Evolutionary conservation across 129 eudicot species (phyloP), one percentile per base, ranked within the genome.

Genomic region (Chrysanthemum lavandulifolium): DNA sequence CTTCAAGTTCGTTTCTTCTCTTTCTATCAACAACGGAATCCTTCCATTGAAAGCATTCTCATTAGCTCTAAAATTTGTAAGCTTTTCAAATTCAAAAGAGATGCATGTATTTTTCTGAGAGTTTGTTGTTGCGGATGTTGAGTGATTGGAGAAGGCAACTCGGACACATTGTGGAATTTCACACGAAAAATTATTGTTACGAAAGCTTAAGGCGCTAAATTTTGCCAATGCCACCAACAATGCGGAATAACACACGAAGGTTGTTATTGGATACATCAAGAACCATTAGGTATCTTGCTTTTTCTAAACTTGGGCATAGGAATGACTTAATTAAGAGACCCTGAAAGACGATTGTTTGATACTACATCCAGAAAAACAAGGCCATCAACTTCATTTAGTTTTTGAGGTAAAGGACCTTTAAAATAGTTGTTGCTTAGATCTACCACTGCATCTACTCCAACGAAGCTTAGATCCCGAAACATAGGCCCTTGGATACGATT

Each of bases 391-490:
- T 57, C 43, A 6, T 51, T 76, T 62, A 68, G 68, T 0, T 6
- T 48, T 27, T 66, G 79, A 5, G 85, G 87, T 48, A 86, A 62
- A 2, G 77, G 13, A 15, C 87, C 90, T 18, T 60, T 65, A 43
- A 86, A 82, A 10, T 11, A 15, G 65, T 86, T 86, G 79, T 80
- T 36, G 55, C 78, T 76, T 68, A 85, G 76, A 81, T 59, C 56
- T 5, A 56, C 47, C 11, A 27, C 19, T 11, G 60, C 25, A 15
- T 54, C 31, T 43, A 68, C 47, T 13, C 16, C 67, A 10, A 72
- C 49, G 23, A 72, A 52, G 50, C 67, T 40, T 62, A 80, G 73
- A 29, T 76, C 51, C 18, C 25, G 52, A 6, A 6, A 43, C 62
- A 85, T n/a, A 36, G 0, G 11, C 4, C 89, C 89, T 13, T 14